Evolutionary conservation across 108 stramenopile species (phyloP).

Genomic region (Epipyxis sp.): DNA sequence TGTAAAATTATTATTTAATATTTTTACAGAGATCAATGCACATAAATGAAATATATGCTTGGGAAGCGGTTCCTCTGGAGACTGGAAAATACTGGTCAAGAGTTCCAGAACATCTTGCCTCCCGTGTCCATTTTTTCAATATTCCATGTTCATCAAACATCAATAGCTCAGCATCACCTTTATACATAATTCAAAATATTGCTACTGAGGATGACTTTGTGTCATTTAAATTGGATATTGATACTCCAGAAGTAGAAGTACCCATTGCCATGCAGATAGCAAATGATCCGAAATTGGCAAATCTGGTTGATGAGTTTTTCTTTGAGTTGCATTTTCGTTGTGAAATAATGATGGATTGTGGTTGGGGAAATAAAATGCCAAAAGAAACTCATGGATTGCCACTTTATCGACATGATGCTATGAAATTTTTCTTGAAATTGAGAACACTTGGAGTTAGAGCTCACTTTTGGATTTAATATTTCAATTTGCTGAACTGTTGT

Average conservation of each 20-base stretch:
- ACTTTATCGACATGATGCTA: not conserved
- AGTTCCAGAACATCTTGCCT: not conserved
- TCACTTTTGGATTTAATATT: constrained; percentile 22
- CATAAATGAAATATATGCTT: not conserved
- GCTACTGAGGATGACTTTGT: constrained; percentile 7
- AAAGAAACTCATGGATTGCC: constrained; percentile 1
- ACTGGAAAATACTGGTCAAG: not conserved
- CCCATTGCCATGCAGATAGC: not conserved
- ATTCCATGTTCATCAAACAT: not conserved
- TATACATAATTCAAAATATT: not conserved
- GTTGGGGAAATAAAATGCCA: constrained; percentile 11
- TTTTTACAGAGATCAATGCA: not conserved
- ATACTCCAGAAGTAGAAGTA: not conserved
- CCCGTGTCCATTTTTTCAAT: constrained; percentile 10
- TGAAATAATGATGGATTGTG: constrained; percentile 21
- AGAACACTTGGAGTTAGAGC: not conserved
- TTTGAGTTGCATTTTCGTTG: constrained; percentile 30
- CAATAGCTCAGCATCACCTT: not conserved
- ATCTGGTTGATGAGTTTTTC: constrained; percentile 22
- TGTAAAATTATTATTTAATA: too few species aligned
- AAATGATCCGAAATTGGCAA: not conserved
- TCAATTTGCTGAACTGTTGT: too few species aligned
- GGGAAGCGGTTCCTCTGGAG: constrained; percentile 14
- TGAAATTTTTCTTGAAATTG: constrained; percentile 10
- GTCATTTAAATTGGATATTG: constrained; percentile 26